Evolutionary conservation across 139 green algal species (phyloP), one percentile per base, ranked within the genome.

Genomic region (Pleodorina starrii): DNA sequence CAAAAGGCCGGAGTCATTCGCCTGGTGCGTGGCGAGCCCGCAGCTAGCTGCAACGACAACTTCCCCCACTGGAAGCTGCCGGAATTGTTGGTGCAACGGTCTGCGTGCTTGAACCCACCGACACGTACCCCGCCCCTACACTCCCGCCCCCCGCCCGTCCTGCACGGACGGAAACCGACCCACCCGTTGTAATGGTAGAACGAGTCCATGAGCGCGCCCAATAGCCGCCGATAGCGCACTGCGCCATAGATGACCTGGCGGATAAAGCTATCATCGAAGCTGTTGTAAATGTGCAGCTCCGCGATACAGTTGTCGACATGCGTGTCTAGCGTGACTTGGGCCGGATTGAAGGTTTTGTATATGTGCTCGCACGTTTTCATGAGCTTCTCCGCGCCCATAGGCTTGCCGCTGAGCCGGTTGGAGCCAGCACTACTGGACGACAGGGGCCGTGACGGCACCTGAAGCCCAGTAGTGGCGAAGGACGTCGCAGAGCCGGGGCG

Each of bases 121-220:
- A n/a, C n/a, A n/a, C n/a, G n/a, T n/a, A n/a, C n/a, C n/a, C n/a
- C n/a, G n/a, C n/a, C n/a, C n/a, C n/a, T n/a, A n/a, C n/a, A n/a
- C n/a, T n/a, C n/a, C n/a, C n/a, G n/a, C n/a, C n/a, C n/a, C n/a
- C n/a, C n/a, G n/a, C n/a, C n/a, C n/a, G n/a, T n/a, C n/a, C n/a
- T n/a, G n/a, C n/a, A n/a, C n/a, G n/a, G n/a, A n/a, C n/a, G n/a
- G n/a, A n/a, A n/a, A n/a, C n/a, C n/a, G n/a, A 23, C 63, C 35
- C 63, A 93, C 92, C 91, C 87, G 51, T 94, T 95, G 48, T 95
- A 91, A 51, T 93, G 84, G 50, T 95, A 95, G 79, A 95, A 95
- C 0, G 92, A 93, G 76, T 93, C 87, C 82, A 94, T 91, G 25
- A 95, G 86, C 46, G 86, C 85, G 5, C 88, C 69, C 25, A 95